Percentiles rank a stretch among this genome's conserved stretches.
These are phyloP conservation scores for Annulohypoxylon stygium DNA, from an alignment of 495 filamentous ascomycete genomes.

Conservation along the genomic window DNA sequence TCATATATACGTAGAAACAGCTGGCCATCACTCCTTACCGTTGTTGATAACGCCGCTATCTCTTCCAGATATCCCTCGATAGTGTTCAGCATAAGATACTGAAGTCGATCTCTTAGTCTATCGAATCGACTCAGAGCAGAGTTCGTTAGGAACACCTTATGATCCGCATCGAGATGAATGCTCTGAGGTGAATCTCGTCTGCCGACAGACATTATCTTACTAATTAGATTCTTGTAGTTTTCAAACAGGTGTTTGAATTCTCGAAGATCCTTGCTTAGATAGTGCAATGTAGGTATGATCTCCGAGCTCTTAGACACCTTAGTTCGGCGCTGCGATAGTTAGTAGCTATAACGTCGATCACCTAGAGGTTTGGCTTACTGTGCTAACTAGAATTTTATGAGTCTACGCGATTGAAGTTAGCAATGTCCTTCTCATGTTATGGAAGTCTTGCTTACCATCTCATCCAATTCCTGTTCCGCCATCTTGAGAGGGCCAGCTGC, in stretches of 20 bases:
- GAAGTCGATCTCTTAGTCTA: slow-evolving; percentile 78
- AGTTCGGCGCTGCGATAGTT: slow-evolving; percentile 38
- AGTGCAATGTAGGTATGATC: slow-evolving; percentile 59
- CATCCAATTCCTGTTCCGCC: slow-evolving; percentile 80
- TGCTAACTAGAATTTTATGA: slow-evolving; percentile 46
- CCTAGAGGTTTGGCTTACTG: slow-evolving; percentile 37
- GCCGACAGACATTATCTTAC: slow-evolving; percentile 62
- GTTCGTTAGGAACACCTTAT: slow-evolving; percentile 72
- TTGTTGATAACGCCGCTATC: slow-evolving; percentile 80
- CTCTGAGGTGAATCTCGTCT: slow-evolving; percentile 52
- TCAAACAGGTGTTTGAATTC: slow-evolving; percentile 82
- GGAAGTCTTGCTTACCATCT: slow-evolving; percentile 67
- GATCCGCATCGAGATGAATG: slow-evolving; percentile 28
- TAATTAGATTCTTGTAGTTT: slow-evolving; percentile 83
- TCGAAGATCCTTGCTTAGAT: slow-evolving; percentile 78
- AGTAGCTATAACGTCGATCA: slow-evolving; percentile 9
- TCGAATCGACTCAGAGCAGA: slow-evolving; percentile 81
- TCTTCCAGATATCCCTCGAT: slow-evolving; percentile 83
- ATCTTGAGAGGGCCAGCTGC: slow-evolving; percentile 64
- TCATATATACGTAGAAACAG: not conserved
- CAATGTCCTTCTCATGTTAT: slow-evolving; percentile 40
- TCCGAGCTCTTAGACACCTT: slow-evolving; percentile 51
- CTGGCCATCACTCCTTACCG: slow-evolving; percentile 54
- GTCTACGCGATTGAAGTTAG: slow-evolving; percentile 42
- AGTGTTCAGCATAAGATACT: slow-evolving; percentile 82